Conservation (phyloP, 768 basidiomycete genomes). For the Suillus subaureus region DNA sequence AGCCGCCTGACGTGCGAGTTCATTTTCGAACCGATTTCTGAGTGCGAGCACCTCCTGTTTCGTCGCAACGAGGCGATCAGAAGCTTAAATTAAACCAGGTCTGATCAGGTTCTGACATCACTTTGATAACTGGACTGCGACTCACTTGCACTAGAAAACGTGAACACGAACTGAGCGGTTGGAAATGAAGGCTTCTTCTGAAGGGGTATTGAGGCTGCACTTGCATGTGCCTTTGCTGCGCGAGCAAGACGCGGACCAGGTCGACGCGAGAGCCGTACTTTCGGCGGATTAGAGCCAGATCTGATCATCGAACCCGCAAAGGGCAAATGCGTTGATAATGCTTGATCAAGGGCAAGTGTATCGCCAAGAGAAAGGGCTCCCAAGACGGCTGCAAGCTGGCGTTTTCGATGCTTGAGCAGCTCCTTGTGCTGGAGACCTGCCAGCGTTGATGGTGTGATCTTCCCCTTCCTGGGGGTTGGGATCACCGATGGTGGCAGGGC, state of each 20-base stretch:
- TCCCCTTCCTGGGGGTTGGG: slow-evolving; percentile 38
- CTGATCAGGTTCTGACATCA: slow-evolving; percentile 30
- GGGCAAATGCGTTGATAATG: slow-evolving; percentile 52
- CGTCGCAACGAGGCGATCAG: slow-evolving; percentile 68
- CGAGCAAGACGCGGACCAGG: slow-evolving; percentile 53
- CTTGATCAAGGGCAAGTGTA: slow-evolving; percentile 77
- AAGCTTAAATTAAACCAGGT: slow-evolving; percentile 49
- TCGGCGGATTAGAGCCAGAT: slow-evolving; percentile 30
- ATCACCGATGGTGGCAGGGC: slow-evolving; percentile 22
- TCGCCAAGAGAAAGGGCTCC: slow-evolving; percentile 68
- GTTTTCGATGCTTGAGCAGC: slow-evolving; percentile 64
- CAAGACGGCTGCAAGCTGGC: slow-evolving; percentile 71
- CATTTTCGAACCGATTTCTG: slow-evolving; percentile 70
- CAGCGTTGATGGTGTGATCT: slow-evolving; percentile 59
- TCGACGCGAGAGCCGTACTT: slow-evolving; percentile 59
- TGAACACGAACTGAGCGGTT: slow-evolving; percentile 58
- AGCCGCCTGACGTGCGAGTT: slow-evolving; percentile 69
- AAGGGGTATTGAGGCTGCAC: slow-evolving; percentile 9
- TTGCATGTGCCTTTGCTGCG: slow-evolving; percentile 31
- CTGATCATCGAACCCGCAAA: slow-evolving; percentile 39
- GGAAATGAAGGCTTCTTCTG: slow-evolving; percentile 47
- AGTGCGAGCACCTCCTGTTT: slow-evolving; percentile 69
- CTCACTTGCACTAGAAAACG: slow-evolving; percentile 72
- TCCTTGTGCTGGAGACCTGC: slow-evolving; percentile 80
- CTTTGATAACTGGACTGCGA: slow-evolving; percentile 33